Evolutionary conservation across 352 stramenopile genomes (phyloP).

Genomic region (Phytophthora boehmeriae): DNA sequence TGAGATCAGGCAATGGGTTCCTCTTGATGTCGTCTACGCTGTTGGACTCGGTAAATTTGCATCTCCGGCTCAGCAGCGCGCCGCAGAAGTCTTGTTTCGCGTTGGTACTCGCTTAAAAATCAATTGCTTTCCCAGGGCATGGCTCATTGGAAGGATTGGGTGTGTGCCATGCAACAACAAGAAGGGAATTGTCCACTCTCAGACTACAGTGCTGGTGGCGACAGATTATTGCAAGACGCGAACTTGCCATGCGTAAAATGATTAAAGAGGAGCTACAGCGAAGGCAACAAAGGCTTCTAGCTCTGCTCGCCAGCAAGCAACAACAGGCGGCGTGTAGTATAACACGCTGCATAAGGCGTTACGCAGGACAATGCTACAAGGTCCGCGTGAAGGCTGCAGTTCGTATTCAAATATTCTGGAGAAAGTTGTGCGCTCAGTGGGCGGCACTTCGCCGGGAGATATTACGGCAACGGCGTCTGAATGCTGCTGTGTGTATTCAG

Average conservation of each 20-base stretch:
- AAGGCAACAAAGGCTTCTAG: constrained; percentile 50
- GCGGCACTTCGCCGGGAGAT: constrained; percentile 48
- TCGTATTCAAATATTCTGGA: constrained; percentile 62
- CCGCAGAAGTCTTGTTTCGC: constrained; percentile 47
- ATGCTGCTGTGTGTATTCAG: constrained; percentile 57
- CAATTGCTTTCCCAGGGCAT: constrained; percentile 51
- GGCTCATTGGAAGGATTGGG: constrained; percentile 46
- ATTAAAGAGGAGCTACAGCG: constrained; percentile 46
- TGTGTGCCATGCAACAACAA: constrained; percentile 16
- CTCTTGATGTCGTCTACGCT: constrained; percentile 70
- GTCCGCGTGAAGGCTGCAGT: constrained; percentile 32
- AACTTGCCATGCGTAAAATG: constrained; percentile 28
- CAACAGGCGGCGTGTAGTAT: constrained; percentile 53
- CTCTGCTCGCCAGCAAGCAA: constrained; percentile 47
- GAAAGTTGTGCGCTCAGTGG: constrained; percentile 50
- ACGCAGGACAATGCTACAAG: constrained; percentile 5
- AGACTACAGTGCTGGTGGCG: constrained; percentile 71
- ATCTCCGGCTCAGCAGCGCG: constrained; percentile 65
- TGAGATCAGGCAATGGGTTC: constrained; percentile 63
- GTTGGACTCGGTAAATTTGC: constrained; percentile 64
- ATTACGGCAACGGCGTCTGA: constrained; percentile 30
- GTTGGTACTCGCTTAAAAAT: constrained; percentile 49
- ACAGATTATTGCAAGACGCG: constrained; percentile 35
- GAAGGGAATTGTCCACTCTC: constrained; percentile 17
- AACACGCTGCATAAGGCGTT: constrained; percentile 44